Conservation (phyloP, 2,329 filamentous ascomycete genomes). For the Fusarium newnesense region DNA sequence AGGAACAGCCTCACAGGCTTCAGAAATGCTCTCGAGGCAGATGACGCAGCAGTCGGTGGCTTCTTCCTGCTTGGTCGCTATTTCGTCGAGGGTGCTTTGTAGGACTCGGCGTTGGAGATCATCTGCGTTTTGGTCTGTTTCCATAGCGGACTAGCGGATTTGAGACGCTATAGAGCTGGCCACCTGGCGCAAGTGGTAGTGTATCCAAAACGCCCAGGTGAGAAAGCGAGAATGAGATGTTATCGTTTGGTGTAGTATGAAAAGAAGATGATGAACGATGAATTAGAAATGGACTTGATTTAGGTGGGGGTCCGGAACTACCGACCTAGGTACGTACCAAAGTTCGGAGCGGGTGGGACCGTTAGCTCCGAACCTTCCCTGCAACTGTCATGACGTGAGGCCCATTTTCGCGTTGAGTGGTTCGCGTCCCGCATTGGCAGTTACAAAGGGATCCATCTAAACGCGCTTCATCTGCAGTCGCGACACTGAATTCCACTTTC, state of each 20-base stretch:
- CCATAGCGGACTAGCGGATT: slow-evolving; percentile 24
- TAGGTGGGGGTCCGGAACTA: neutral
- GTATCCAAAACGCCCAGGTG: neutral
- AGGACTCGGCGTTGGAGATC: slow-evolving; percentile 55
- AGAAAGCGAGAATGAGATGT: neutral
- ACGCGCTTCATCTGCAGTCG: slow-evolving; percentile 35
- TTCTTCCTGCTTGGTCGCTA: slow-evolving; percentile 45
- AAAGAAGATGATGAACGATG: slow-evolving; percentile 1
- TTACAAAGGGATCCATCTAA: neutral
- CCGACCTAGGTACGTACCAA: neutral
- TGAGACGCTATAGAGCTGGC: neutral
- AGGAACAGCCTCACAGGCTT: slow-evolving; percentile 76
- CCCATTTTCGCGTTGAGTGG: slow-evolving; percentile 39
- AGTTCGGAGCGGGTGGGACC: slow-evolving; percentile 6
- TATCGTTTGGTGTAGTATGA: neutral
- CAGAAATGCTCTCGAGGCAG: slow-evolving; percentile 81
- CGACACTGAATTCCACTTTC: slow-evolving; percentile 23
- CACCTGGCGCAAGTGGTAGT: neutral
- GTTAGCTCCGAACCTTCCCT: slow-evolving; percentile 16
- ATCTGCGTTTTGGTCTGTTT: slow-evolving; percentile 37
- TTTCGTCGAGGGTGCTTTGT: slow-evolving; percentile 57
- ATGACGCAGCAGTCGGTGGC: slow-evolving; percentile 76
- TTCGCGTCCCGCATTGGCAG: slow-evolving; percentile 34
- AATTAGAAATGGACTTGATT: slow-evolving; percentile 7
- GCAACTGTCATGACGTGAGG: slow-evolving; percentile 34